Evolutionary conservation across 169 alveolate species (phyloP), one percentile per base, ranked within the genome.

Genomic region (Babesia bigemina): DNA sequence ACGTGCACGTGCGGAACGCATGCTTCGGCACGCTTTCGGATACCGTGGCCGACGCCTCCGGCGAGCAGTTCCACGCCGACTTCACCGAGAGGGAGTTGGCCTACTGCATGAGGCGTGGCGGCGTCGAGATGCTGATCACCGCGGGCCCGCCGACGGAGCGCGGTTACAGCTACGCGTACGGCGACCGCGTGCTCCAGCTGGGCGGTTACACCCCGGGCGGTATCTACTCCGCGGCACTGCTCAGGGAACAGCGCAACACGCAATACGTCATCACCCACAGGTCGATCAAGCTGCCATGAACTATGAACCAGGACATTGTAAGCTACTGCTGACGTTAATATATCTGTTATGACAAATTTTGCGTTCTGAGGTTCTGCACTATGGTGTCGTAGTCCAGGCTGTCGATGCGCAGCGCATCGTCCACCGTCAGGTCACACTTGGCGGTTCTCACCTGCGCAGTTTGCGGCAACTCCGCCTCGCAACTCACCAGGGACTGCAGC

Each of bases 401-500:
- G 53, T 56, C 58, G 26, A 74, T 12, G 14, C 26, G 21, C 24
- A 75, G 16, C 17, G 90, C 56, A 48, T 83, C 76, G 33, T 17
- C 60, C 2, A 75, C 67, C 19, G 21, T 44, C 44, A 75, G 47
- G 63, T 74, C 42, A 49, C 61, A 50, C 55, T 83, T 73, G 14
- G 50, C 45, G 26, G 70, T 75, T 21, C 90, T 26, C 52, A 81
- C 62, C 88, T 81, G 42, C 24, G 2, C 39, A 12, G 19, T 36
- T 26, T 42, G 59, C 4, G 22, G 1, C 50, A 45, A 45, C 50
- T 16, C 50, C 8, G 1, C n/a, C 4, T 16, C 14, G 6, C 44
- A 1, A 58, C 70, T 3, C 66, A 83, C 90, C 76, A 89, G 73
- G 19, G 87, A 78, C 16, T 57, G 45, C 79, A 82, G 59, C 16